Conservation (phyloP, 2,329 filamentous ascomycete species). For the Thielaviopsis populi region DNA sequence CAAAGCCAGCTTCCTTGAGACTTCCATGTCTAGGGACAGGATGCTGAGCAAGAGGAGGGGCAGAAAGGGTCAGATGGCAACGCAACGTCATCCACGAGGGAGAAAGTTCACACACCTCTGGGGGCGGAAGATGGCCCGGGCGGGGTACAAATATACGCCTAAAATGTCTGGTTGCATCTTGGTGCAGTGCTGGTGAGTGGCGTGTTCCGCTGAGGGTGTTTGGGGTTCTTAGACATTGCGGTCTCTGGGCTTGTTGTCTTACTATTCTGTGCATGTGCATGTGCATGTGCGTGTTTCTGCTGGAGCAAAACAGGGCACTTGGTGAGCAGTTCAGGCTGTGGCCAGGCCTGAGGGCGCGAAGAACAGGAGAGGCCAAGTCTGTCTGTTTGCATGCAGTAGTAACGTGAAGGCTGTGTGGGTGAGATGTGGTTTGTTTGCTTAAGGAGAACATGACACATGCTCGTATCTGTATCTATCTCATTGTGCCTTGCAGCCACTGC, state of each 20-base stretch:
- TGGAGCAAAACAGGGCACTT: background rate
- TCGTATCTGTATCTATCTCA: background rate
- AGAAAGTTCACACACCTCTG: background rate
- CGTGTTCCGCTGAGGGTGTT: background rate
- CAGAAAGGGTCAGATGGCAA: background rate
- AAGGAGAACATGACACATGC: background rate
- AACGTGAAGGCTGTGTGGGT: background rate
- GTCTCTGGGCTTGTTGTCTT: background rate
- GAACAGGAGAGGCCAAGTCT: background rate
- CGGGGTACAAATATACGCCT: background rate
- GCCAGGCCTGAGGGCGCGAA: background rate
- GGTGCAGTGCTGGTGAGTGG: background rate
- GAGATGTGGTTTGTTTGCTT: background rate
- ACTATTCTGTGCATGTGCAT: background rate
- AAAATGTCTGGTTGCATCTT: background rate
- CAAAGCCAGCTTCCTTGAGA: background rate
- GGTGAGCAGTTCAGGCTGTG: background rate
- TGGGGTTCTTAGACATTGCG: background rate
- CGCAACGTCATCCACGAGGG: background rate
- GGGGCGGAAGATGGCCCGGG: background rate
- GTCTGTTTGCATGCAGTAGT: background rate
- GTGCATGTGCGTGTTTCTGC: background rate
- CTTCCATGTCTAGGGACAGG: background rate
- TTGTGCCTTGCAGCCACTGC: too few species aligned
- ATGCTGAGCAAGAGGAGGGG: background rate